Evolutionary conservation across 1,139 yeast genomes (phyloP).

Genomic region (Pichia terricola): DNA sequence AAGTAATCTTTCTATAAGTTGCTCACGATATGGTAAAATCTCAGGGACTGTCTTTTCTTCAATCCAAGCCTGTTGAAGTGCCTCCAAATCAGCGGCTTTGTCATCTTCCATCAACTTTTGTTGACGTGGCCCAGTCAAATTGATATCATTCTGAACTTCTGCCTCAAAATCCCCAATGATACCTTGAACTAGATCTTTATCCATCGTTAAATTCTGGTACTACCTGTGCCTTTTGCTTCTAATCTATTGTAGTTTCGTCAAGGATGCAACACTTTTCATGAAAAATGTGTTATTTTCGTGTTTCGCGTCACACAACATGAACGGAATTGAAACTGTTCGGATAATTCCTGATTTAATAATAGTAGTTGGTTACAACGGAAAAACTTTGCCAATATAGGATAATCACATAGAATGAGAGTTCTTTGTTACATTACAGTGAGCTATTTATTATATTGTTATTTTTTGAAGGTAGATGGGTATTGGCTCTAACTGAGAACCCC

Average conservation of each 20-base stretch:
- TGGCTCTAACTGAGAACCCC: too few species aligned
- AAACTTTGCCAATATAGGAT: too few species aligned
- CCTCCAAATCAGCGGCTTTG: constrained; percentile 28
- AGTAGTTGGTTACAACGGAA: too few species aligned
- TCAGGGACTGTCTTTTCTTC: constrained; percentile 84
- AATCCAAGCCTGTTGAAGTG: constrained; percentile 61
- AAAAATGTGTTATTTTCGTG: neutral
- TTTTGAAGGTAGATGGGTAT: too few species aligned
- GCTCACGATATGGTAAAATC: constrained; percentile 58
- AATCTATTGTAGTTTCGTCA: too few species aligned
- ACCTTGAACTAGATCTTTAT: constrained; percentile 42
- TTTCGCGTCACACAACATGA: neutral
- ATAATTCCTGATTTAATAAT: too few species aligned
- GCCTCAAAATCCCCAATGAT: constrained; percentile 54
- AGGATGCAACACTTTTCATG: neutral
- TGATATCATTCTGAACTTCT: constrained; percentile 1
- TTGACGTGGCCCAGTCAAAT: constrained; percentile 6
- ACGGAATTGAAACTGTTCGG: neutral
- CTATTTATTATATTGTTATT: too few species aligned
- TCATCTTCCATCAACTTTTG: constrained; percentile 15
- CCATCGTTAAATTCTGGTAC: neutral
- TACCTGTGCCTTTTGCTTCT: neutral
- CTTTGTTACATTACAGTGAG: too few species aligned
- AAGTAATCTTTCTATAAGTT: constrained; percentile 48
- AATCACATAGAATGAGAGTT: too few species aligned